phyloP scores from a whole-genome alignment of 352 stramenopile genomes.

The Globisporangium acanthophoron region DNA sequence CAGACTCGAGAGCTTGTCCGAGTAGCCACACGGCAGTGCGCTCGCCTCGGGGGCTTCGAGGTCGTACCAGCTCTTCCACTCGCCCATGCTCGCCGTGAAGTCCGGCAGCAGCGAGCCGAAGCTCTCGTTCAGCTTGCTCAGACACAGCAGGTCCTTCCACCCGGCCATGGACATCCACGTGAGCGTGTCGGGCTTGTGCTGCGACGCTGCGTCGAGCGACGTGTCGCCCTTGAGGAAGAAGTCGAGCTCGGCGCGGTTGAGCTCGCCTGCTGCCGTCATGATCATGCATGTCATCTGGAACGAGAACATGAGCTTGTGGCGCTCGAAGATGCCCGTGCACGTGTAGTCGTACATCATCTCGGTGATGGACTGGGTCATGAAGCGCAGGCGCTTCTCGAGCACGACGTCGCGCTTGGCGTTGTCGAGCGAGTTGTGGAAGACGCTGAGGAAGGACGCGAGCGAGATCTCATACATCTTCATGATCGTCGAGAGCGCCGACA shows the following conservation, averaged over 20 bases:
- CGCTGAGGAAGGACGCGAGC: constrained; percentile 88
- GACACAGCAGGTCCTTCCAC: constrained; percentile 92
- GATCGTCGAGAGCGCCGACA: constrained; percentile 88
- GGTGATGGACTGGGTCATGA: constrained; percentile 90
- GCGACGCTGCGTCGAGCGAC: constrained; percentile 76
- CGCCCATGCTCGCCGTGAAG: constrained; percentile 36
- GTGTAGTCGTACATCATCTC: constrained; percentile 96
- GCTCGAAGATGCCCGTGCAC: constrained; percentile 95
- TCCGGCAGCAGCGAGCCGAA: constrained; percentile 54
- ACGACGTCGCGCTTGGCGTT: constrained; percentile 89
- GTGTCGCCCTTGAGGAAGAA: constrained; percentile 96
- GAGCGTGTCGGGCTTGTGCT: constrained; percentile 63
- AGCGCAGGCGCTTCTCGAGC: constrained; percentile 82
- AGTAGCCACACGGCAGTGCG: constrained; percentile 78
- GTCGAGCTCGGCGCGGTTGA: constrained; percentile 88
- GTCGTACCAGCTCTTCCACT: constrained; percentile 94
- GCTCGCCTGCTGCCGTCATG: constrained; percentile 71
- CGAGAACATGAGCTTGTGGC: constrained; percentile 97
- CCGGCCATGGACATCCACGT: constrained; percentile 84
- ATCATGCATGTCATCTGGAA: constrained; percentile 97
- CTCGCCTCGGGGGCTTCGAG: constrained; percentile 87
- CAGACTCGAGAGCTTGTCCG: constrained; percentile 70
- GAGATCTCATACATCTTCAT: constrained; percentile 97
- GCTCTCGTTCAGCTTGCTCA: constrained; percentile 64
- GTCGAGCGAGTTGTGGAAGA: constrained; percentile 90